Percentiles rank a stretch among this genome's conserved stretches.
Evolutionary conservation across 139 green algal genomes (phyloP).

Genomic region (Chlamydomonas eustigma): DNA sequence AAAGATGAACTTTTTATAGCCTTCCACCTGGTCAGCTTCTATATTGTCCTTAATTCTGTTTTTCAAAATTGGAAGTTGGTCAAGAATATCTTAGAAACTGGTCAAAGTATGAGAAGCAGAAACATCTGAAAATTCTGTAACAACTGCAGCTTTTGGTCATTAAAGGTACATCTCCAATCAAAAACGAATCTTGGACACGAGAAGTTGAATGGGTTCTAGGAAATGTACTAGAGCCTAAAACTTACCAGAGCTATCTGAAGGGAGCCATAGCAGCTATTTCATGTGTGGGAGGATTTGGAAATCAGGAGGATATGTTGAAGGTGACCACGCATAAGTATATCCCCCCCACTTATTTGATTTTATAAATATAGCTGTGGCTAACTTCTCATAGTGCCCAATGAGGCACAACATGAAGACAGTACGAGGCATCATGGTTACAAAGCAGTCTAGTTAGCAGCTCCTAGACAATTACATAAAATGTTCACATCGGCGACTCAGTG

Average conservation of each 20-base stretch:
- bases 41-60: no score
- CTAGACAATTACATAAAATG: no score
- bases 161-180: constrained; percentile 42
- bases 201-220: constrained; percentile 56
- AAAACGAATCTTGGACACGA: constrained; percentile 35
- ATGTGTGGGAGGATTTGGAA: constrained; percentile 80
- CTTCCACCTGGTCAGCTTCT: no score
- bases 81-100: no score
- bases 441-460: no score
- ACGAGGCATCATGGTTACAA: no score
- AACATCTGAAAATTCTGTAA: not conserved
- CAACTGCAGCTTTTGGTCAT: not conserved
- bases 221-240: constrained; percentile 54
- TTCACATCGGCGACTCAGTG: no score
- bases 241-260: constrained; percentile 43
- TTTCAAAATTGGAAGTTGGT: no score
- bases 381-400: no score
- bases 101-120: no score
- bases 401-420: no score
- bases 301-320: constrained; percentile 66
- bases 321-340: constrained; percentile 4
- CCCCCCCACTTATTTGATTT: not conserved
- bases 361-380: not conserved
- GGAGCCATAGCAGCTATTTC: constrained; percentile 63
- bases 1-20: not conserved